These are phyloP conservation scores for Trypanosoma rangeli DNA, from an alignment of 208 protist species.

Conservation along the genomic window DNA sequence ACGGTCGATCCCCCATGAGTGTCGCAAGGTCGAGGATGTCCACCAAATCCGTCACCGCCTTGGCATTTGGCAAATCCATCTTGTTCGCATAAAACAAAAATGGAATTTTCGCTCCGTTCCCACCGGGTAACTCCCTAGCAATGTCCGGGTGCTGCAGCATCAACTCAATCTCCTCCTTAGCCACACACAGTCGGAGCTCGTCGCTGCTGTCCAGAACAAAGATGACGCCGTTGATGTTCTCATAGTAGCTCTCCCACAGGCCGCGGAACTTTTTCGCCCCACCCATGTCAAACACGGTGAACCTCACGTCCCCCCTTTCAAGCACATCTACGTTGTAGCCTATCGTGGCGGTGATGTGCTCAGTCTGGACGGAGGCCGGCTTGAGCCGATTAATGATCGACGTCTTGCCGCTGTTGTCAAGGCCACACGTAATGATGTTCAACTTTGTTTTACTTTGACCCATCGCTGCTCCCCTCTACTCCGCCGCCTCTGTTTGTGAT, in stretches of 20 bases:
- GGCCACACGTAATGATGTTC: conserved; percentile 80
- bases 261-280: conserved; percentile 97
- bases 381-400: conserved; percentile 98
- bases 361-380: conserved; percentile 89
- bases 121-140: conserved; percentile 20
- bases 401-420: conserved; percentile 96
- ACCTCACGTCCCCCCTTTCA: conserved; percentile 93
- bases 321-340: conserved; percentile 93
- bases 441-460: conserved; percentile 85
- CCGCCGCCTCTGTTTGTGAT: background rate
- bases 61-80: conserved; percentile 86
- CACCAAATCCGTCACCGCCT: conserved; percentile 73
- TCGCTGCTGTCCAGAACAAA: conserved; percentile 95
- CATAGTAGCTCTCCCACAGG: conserved; percentile 97
- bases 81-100: conserved; percentile 93
- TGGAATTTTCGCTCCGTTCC: conserved; percentile 32
- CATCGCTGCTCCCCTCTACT: conserved; percentile 34
- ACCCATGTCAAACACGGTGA: conserved; percentile 98
- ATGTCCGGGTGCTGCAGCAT: conserved; percentile 76
- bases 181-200: conserved; percentile 78
- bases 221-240: conserved; percentile 92
- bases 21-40: conserved; percentile 77
- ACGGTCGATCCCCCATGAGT: conserved; percentile 67
- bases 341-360: conserved; percentile 97
- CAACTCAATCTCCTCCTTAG: conserved; percentile 81